Percentiles rank a stretch among this genome's conserved stretches.
phyloP scores from a whole-genome alignment of 306 rosid species.

The Pyrus pyrifolia region DNA sequence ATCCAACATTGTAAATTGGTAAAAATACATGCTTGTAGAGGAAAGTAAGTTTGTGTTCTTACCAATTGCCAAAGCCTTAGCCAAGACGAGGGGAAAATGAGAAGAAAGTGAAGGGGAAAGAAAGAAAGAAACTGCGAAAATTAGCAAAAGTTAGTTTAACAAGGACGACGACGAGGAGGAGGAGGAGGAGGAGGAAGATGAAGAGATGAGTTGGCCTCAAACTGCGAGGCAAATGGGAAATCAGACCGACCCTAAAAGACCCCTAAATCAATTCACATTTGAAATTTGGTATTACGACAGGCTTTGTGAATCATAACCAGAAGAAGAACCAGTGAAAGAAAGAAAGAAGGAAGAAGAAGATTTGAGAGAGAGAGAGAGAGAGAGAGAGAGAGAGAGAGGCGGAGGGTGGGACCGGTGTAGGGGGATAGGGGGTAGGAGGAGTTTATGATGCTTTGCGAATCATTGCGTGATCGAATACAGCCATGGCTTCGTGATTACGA shows the following conservation, averaged over 20 bases:
- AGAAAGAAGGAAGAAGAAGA: neutral
- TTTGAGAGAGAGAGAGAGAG: too few relatives aligned
- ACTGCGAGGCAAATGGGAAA: neutral
- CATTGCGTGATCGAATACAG: constrained; percentile 64
- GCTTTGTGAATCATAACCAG: too few relatives aligned
- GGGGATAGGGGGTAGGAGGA: neutral
- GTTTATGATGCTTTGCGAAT: constrained; percentile 73
- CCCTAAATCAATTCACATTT: neutral
- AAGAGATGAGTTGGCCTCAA: neutral
- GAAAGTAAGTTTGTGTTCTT: neutral
- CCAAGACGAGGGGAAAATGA: neutral
- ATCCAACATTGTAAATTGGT: neutral
- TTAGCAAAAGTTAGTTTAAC: neutral
- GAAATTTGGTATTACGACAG: neutral
- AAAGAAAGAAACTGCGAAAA: neutral
- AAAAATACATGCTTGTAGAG: neutral
- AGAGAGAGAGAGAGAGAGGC: neutral
- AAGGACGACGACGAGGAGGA: neutral
- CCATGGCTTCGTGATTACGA: constrained; percentile 90
- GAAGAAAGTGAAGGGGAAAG: neutral
- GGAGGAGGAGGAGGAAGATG: neutral
- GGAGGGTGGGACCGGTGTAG: neutral
- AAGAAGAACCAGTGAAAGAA: neutral
- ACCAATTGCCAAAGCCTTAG: neutral
- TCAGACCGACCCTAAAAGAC: neutral